Base-by-base conservation (phyloP, 2,329 filamentous ascomycete genomes). In the Helminthosporium solani region DNA sequence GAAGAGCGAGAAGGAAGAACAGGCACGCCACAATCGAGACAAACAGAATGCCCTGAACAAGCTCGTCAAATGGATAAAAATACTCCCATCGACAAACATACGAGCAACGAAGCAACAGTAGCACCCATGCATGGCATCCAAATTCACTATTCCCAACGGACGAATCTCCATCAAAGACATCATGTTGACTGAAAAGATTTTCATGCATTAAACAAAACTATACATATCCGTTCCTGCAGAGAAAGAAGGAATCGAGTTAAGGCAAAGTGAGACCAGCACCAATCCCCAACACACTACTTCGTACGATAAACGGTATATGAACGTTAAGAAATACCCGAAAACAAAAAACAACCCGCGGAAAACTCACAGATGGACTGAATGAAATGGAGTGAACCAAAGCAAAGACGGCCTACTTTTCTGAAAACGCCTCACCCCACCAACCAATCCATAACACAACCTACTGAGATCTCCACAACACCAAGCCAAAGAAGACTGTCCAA, bases 181-280 rank as follows among this genome's bases (percentile, higher is more conserved):
- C 7, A 12, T 27, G n/a, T 27, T 12, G 12, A 27, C 5, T 12
- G 14, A 31, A 31, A 6, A 31, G 14, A 31, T 19, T n/a, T 25
- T 21, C 33, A 33, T 44, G 28, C 19, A 44, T 44, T 44, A 44
- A 44, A 44, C 42, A 38, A 44, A 37, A 23, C 27, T 30, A 6
- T 43, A 36, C 28, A 33, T 39, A 30, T 16, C 33, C 27, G 33
- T 33, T 28, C 39, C 39, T 41, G 33, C 15, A 38, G 19, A 3
- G 18, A 33, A 20, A 41, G 11, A 33, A 41, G n/a, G 9, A 20
- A 8, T 14, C 27, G 39, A 23, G 21, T n/a, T 8, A 25, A 31
- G 4, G 39, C 14, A 41, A 33, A 19, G 18, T 31, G 14, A 33
- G 12, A 33, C 9, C 33, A 9, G 18, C 9, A 41, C 20, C n/a